These are phyloP conservation scores for Paspalum vaginatum DNA, from an alignment of 176 grass and related monocot species.

Conservation along the genomic window DNA sequence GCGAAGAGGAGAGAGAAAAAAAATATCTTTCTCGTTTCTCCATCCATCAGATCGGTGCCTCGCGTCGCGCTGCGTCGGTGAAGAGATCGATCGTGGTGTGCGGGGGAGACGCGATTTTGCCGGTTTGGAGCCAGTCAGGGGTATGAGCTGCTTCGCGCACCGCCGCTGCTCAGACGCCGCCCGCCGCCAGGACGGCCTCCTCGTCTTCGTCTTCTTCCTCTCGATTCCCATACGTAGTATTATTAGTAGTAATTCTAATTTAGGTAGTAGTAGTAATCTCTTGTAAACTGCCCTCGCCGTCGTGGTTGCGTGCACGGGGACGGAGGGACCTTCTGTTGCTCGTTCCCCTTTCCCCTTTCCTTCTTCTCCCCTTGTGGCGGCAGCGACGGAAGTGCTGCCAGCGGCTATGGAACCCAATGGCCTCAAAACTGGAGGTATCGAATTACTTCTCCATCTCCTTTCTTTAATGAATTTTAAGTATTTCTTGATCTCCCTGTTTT, in stretches of 20 bases:
- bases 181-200: constrained; percentile 72
- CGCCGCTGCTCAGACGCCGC: constrained; percentile 49
- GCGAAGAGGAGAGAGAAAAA: not conserved
- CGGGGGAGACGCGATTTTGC: constrained; percentile 24
- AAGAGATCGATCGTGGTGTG: not conserved
- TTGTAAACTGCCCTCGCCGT: constrained; percentile 34
- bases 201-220: constrained; percentile 67
- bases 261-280: constrained; percentile 38
- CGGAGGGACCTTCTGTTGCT: not conserved
- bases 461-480: not conserved
- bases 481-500: not conserved
- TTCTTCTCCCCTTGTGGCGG: not conserved
- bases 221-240: constrained; percentile 59
- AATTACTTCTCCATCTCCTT: not conserved
- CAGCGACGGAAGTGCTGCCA: not conserved
- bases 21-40: not conserved
- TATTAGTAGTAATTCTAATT: constrained; percentile 33
- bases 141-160: constrained; percentile 56
- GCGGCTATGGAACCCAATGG: constrained; percentile 48
- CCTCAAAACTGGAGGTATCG: constrained; percentile 63
- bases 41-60: not conserved
- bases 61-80: not conserved
- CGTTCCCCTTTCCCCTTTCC: not conserved
- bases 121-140: constrained; percentile 61
- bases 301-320: constrained; percentile 2